phyloP scores from a whole-genome alignment of 2,329 filamentous ascomycete species.

The Diaporthe citrichinensis region DNA sequence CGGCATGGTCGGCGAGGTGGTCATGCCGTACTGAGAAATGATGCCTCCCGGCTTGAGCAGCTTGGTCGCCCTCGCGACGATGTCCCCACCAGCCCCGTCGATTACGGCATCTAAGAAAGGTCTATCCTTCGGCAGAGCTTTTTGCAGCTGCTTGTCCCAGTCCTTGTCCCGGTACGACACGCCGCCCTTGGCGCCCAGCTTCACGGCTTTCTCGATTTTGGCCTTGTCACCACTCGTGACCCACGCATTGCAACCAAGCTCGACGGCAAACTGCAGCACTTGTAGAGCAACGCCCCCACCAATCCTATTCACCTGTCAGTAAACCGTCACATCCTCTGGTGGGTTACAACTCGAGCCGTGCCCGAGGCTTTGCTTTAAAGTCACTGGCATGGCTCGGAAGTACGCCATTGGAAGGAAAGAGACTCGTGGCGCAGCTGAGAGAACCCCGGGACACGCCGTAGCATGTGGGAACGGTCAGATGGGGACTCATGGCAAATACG shows the following conservation, averaged over 20 bases:
- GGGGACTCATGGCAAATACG: background rate
- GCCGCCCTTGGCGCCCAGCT: constrained; percentile 84
- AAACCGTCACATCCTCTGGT: background rate
- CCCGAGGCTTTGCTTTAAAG: no score
- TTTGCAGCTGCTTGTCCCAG: constrained; percentile 84
- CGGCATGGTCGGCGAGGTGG: constrained; percentile 84
- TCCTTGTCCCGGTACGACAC: constrained; percentile 82
- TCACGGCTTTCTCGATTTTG: constrained; percentile 81
- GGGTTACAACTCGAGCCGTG: background rate
- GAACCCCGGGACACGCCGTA: background rate
- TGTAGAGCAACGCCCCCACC: constrained; percentile 92
- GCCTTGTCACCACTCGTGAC: constrained; percentile 82
- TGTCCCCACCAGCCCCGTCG: constrained; percentile 90
- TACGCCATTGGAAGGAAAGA: background rate
- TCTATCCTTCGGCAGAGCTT: constrained; percentile 73
- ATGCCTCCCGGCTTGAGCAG: constrained; percentile 86
- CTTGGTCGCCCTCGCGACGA: constrained; percentile 77
- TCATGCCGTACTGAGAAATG: constrained; percentile 95
- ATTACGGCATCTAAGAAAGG: constrained; percentile 86
- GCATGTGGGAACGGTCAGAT: background rate
- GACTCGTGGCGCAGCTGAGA: background rate
- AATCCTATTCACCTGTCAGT: constrained; percentile 61
- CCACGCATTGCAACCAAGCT: constrained; percentile 81
- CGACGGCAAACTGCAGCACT: constrained; percentile 84
- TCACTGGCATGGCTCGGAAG: background rate